Conservation (phyloP, 257 asterid species). For the Solanum sitiens region DNA sequence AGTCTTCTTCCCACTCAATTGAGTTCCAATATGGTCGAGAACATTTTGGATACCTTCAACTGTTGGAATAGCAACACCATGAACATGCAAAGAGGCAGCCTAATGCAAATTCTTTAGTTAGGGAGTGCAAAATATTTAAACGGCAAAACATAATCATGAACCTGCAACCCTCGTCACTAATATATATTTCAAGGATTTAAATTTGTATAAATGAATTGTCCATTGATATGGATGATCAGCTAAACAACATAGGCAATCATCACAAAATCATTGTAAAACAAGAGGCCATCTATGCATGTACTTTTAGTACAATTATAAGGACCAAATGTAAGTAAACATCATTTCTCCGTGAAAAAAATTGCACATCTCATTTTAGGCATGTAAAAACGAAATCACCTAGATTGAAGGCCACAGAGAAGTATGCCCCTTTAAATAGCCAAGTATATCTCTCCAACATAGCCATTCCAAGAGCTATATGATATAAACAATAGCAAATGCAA, state of each 20-base stretch:
- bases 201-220: not conserved
- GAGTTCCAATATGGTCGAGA: constrained; percentile 76
- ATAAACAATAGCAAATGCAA: not conserved
- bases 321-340: not conserved
- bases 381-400: not conserved
- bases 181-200: not conserved
- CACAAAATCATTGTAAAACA: not conserved
- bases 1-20: constrained; percentile 42
- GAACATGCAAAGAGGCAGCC: constrained; percentile 82
- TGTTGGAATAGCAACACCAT: constrained; percentile 97
- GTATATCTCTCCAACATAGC: not conserved
- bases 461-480: not conserved
- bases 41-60: constrained; percentile 87
- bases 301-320: not conserved
- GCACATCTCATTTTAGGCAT: not conserved
- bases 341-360: not conserved
- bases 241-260: not conserved
- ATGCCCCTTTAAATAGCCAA: not conserved
- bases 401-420: not conserved
- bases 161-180: not conserved
- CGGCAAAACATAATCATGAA: not conserved
- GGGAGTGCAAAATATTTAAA: not conserved
- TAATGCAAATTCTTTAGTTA: constrained; percentile 8
- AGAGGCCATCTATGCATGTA: not conserved
- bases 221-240: not conserved